A percentile compares a stretch with the other conserved stretches of the same genome.
Conservation (phyloP, 2,329 filamentous ascomycete species). For the Phialemoniopsis sp. region DNA sequence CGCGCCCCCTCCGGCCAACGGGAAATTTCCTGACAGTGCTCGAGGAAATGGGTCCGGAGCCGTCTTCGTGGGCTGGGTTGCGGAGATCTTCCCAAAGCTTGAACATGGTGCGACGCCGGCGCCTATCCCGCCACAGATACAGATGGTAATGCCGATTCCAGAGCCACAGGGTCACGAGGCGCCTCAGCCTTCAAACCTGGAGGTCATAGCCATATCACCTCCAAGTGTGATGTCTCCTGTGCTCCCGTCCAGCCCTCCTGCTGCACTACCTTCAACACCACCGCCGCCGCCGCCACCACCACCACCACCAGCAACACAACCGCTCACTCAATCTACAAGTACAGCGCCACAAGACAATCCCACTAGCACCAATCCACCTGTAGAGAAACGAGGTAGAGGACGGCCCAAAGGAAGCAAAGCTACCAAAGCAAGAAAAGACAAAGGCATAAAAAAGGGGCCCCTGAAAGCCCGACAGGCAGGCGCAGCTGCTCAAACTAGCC, state of each 20-base stretch:
- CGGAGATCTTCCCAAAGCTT: constrained; percentile 56
- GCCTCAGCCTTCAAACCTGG: constrained; percentile 8
- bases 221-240: no score
- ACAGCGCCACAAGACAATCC: not conserved
- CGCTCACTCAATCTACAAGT: not conserved
- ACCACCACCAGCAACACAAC: no score
- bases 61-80: constrained; percentile 57
- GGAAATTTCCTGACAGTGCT: constrained; percentile 51
- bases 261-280: no score
- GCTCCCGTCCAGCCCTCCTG: no score
- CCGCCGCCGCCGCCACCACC: no score
- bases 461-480: constrained; percentile 13
- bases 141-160: constrained; percentile 7
- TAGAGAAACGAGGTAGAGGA: constrained; percentile 41
- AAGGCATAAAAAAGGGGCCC: constrained; percentile 44
- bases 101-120: no score
- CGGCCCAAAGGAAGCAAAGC: constrained; percentile 55
- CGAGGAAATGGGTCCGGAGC: constrained; percentile 53
- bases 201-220: not conserved
- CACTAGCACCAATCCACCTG: constrained; percentile 4
- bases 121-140: constrained; percentile 1
- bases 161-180: constrained; percentile 11
- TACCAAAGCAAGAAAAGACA: constrained; percentile 40
- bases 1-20: constrained; percentile 44
- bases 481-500: constrained; percentile 1